phyloP scores from a whole-genome alignment of 2,329 filamentous ascomycete genomes.

The Coniochaeta prunicola region DNA sequence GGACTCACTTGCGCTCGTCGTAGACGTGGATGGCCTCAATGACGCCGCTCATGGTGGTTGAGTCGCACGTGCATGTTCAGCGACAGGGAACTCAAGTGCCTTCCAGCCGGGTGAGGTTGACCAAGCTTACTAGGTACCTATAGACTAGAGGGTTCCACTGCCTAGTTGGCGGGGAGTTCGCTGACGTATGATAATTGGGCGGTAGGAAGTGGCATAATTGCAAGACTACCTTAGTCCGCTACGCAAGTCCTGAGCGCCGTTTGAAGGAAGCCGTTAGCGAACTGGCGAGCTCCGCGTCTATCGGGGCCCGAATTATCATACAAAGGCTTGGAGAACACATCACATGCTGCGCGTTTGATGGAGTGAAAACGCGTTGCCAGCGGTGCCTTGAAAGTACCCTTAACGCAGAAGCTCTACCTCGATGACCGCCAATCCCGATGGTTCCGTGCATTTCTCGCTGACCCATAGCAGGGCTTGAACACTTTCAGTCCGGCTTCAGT shows the following conservation, averaged over 20 bases:
- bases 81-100: no score
- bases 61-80: neutral
- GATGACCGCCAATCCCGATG: neutral
- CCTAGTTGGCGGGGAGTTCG: no score
- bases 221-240: no score
- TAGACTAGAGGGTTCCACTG: no score
- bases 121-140: no score
- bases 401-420: neutral
- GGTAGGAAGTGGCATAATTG: neutral
- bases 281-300: neutral
- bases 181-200: slow-evolving; percentile 7
- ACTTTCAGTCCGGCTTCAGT: no score
- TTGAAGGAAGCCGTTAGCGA: neutral
- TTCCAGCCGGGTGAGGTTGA: no score
- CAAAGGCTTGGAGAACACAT: neutral
- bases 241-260: neutral
- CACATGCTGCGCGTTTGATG: neutral
- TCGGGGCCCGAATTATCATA: neutral
- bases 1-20: slow-evolving; percentile 80
- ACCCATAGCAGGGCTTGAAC: neutral
- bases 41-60: slow-evolving; percentile 62
- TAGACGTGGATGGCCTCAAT: slow-evolving; percentile 96
- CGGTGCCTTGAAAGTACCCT: neutral
- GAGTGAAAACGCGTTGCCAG: neutral
- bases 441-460: neutral